Evolutionary conservation across 78 protist genomes (phyloP).

Genomic region (slime mould (Dictyostelium discoideum)): DNA sequence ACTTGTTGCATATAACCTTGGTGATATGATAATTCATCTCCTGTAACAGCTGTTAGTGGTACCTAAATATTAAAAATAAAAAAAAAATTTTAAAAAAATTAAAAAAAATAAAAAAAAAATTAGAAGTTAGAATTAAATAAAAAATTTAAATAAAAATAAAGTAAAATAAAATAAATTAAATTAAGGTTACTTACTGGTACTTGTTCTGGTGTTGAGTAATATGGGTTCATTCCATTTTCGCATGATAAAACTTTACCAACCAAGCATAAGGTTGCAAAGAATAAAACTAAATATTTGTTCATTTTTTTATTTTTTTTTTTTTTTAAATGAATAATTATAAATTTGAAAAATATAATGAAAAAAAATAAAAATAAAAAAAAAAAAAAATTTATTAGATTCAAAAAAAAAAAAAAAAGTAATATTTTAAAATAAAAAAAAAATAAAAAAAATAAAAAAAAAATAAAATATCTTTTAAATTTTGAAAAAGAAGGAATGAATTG

Average conservation of each 20-base stretch:
- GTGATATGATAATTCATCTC: slow-evolving; percentile 7
- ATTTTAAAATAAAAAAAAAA: no score
- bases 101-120: no score
- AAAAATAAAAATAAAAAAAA: neutral
- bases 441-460: no score
- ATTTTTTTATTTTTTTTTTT: neutral
- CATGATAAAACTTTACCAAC: neutral
- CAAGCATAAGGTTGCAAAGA: neutral
- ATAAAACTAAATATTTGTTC: neutral
- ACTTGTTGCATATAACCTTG: slow-evolving; percentile 1
- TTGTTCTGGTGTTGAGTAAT: neutral
- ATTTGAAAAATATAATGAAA: neutral
- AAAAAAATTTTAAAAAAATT: neutral
- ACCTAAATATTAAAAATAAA: neutral
- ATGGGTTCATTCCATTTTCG: neutral
- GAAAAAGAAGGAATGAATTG: neutral
- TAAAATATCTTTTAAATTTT: neutral
- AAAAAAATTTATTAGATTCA: neutral
- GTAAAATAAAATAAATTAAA: neutral
- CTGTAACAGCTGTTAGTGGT: neutral
- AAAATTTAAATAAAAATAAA: neutral
- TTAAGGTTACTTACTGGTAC: neutral
- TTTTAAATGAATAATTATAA: neutral
- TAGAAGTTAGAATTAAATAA: neutral
- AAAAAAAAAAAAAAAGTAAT: neutral